Evolutionary conservation across 441 rosid genomes (phyloP).

Genomic region (Rhodomyrtus psidioides): DNA sequence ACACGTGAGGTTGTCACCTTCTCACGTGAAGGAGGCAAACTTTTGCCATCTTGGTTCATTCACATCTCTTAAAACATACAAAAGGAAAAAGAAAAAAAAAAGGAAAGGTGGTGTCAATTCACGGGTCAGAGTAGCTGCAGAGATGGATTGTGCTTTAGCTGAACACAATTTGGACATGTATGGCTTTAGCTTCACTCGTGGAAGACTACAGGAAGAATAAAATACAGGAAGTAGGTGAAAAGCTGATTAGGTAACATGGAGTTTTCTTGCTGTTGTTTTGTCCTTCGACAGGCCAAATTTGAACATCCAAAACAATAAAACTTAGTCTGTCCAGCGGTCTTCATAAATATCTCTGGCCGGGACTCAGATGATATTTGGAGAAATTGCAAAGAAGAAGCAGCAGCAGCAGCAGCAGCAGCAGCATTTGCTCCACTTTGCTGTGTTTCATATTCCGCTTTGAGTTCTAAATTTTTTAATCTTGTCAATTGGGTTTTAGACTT

Average conservation of each 20-base stretch:
- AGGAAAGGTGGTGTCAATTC: not conserved
- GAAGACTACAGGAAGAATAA: not conserved
- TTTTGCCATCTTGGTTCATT: not conserved
- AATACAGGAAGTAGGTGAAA: not conserved
- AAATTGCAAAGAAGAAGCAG: not conserved
- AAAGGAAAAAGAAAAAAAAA: no score
- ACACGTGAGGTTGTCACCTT: not conserved
- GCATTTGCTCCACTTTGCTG: not conserved
- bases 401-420: no score
- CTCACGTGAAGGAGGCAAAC: not conserved
- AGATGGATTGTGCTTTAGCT: not conserved
- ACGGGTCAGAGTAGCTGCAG: not conserved
- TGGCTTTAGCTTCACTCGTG: not conserved
- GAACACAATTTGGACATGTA: not conserved
- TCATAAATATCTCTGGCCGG: not conserved
- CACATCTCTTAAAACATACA: not conserved
- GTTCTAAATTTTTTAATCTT: no score
- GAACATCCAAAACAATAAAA: not conserved
- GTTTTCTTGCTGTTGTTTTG: not conserved
- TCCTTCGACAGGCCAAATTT: not conserved
- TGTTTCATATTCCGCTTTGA: no score
- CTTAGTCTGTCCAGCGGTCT: not conserved
- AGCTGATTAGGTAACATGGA: not conserved
- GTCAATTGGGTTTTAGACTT: no score
- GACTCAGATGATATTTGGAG: not conserved